A percentile compares a stretch with the other conserved stretches of the same genome.
phyloP scores from a whole-genome alignment of 352 stramenopile genomes.

The Phytophthora hybrid region DNA sequence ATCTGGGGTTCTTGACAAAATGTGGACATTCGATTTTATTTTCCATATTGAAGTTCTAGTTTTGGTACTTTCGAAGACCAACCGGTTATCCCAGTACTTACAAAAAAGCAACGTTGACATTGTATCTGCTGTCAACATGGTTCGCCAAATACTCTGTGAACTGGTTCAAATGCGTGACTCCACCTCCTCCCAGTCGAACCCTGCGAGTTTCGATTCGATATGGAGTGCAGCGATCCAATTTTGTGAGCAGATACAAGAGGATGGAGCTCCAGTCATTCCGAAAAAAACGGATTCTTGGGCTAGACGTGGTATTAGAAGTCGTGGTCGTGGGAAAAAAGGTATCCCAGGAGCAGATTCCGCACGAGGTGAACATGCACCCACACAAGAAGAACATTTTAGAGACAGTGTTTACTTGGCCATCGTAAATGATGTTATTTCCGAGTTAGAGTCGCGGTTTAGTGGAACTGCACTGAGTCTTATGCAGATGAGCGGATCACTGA shows the following conservation, averaged over 20 bases:
- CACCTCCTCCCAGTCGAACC: not conserved
- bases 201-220: not conserved
- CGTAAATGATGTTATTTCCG: not conserved
- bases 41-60: not conserved
- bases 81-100: not conserved
- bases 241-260: conserved; percentile 1
- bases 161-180: not conserved
- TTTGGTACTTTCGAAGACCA: not conserved
- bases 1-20: conserved; percentile 8
- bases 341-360: not conserved
- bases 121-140: conserved; percentile 1
- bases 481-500: not conserved
- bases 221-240: not conserved
- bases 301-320: not conserved
- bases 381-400: not conserved
- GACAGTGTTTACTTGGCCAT: not conserved
- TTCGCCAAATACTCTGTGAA: not conserved
- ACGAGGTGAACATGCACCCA: not conserved
- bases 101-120: conserved; percentile 1
- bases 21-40: conserved; percentile 1
- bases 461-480: not conserved
- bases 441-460: conserved; percentile 1
- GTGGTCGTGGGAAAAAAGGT: not conserved
- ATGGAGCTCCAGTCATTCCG: not conserved
- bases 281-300: not conserved